These are phyloP conservation scores for Yamadazyma pseudoaaseri DNA, from an alignment of 1,139 yeast genomes.

Conservation along the genomic window DNA sequence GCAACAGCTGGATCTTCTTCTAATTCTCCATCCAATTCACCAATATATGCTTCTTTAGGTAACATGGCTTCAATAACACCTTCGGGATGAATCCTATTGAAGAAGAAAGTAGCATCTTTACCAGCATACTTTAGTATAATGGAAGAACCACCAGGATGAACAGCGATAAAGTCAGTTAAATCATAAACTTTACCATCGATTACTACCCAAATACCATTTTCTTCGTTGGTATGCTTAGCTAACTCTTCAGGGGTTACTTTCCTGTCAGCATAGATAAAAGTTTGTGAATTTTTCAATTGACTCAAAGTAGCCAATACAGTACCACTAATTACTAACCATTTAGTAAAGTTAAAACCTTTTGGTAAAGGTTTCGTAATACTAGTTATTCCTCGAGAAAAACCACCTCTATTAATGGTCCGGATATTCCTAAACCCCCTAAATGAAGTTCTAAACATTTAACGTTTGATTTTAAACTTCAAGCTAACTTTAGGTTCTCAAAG, in stretches of 20 bases:
- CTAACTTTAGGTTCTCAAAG: no score
- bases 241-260: constrained; percentile 11
- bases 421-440: background rate
- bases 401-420: background rate
- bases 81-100: constrained; percentile 80
- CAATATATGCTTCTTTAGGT: constrained; percentile 28
- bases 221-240: constrained; percentile 12
- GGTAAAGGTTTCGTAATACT: no score
- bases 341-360: background rate
- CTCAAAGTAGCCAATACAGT: constrained; percentile 2
- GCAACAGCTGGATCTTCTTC: constrained; percentile 31
- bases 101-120: constrained; percentile 57
- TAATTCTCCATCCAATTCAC: constrained; percentile 30
- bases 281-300: background rate
- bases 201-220: constrained; percentile 44
- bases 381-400: no score
- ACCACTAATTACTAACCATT: constrained; percentile 1
- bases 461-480: no score
- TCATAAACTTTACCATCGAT: constrained; percentile 53
- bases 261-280: constrained; percentile 8
- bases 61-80: constrained; percentile 60
- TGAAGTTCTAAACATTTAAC: no score
- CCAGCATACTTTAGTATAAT: constrained; percentile 57
- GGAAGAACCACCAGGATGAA: constrained; percentile 56
- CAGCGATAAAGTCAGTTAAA: constrained; percentile 45